Evolutionary conservation across 2,329 filamentous ascomycete species (phyloP), one percentile per base, ranked within the genome.

Genomic region (Talaromyces sp.): DNA sequence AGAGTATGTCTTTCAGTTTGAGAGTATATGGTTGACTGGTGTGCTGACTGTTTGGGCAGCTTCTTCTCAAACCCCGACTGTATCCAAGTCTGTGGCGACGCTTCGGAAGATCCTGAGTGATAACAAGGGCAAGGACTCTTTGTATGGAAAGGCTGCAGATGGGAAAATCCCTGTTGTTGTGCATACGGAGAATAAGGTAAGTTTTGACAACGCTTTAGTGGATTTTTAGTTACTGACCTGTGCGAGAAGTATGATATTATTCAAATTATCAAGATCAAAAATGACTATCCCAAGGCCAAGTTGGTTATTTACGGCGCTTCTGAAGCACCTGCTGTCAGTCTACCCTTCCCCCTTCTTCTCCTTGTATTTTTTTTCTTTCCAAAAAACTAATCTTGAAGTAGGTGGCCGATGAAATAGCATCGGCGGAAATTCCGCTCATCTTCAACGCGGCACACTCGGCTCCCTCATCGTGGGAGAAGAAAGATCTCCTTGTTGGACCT

Each of bases 341-440:
- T 10, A 30, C 4, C 7, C 11, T n/a, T n/a, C 4, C 13, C 33
- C 33, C 33, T 2, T 3, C 1, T 28, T n/a, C n/a, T n/a, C n/a
- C n/a, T n/a, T n/a, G n/a, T n/a, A n/a, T n/a, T 17, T 19, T 9
- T 2, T n/a, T 30, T 17, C 49, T 3, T 4, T 11, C 7, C 13
- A 53, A 17, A 30, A 27, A 17, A 22, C 56, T 55, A 19, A 25
- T 32, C 19, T 32, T 39, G 30, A 25, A 32, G 27, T 42, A 77
- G 74, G 70, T 78, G 4, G 77, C 76, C 15, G 64, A 72, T 25
- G 74, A 78, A 28, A 71, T 80, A 3, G 76, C 77, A 4, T 66
- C 68, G 27, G 72, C 75, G n/a, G 67, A 69, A 17, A 75, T 81
- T 28, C 73, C 78, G 2, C 68, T 80, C n/a, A 78, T 82, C 27